Percentiles rank a stretch among this genome's conserved stretches.
These are phyloP conservation scores for Rhodotorula kratochvilovae DNA, from an alignment of 768 basidiomycete species.

Conservation along the genomic window DNA sequence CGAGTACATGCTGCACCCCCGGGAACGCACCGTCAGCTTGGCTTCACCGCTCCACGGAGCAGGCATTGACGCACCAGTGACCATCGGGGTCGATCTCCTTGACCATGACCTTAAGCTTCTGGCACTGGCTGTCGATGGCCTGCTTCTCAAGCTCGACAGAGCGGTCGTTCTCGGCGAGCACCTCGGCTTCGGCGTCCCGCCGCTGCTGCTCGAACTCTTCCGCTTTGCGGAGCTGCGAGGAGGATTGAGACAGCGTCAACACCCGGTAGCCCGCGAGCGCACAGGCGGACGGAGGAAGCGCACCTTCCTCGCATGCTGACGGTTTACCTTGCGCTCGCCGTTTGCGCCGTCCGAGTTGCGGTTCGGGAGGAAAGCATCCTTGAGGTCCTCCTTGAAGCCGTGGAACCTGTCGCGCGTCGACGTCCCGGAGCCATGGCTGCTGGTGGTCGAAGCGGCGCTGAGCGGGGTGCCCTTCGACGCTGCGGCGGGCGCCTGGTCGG, in stretches of 20 bases:
- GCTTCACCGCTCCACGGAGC: no score
- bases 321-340: conserved; percentile 17
- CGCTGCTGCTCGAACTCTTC: conserved; percentile 61
- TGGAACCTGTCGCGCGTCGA: conserved; percentile 10
- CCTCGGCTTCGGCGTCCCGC: conserved; percentile 61
- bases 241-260: neutral
- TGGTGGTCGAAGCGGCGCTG: neutral
- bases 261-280: neutral
- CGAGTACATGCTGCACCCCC: conserved; percentile 61
- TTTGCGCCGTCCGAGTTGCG: neutral
- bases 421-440: neutral
- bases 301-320: conserved; percentile 36
- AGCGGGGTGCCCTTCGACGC: conserved; percentile 47
- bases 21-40: no score
- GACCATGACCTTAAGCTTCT: conserved; percentile 44
- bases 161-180: conserved; percentile 64
- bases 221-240: conserved; percentile 44
- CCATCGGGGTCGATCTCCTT: conserved; percentile 85
- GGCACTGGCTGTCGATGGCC: conserved; percentile 65
- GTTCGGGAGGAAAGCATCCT: conserved; percentile 14
- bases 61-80: conserved; percentile 57
- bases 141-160: conserved; percentile 60
- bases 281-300: conserved; percentile 50
- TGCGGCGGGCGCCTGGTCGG: conserved; percentile 9
- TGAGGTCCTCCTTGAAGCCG: conserved; percentile 30